Conservation (phyloP, 495 filamentous ascomycete genomes). For the Aspergillus cavernicola region DNA sequence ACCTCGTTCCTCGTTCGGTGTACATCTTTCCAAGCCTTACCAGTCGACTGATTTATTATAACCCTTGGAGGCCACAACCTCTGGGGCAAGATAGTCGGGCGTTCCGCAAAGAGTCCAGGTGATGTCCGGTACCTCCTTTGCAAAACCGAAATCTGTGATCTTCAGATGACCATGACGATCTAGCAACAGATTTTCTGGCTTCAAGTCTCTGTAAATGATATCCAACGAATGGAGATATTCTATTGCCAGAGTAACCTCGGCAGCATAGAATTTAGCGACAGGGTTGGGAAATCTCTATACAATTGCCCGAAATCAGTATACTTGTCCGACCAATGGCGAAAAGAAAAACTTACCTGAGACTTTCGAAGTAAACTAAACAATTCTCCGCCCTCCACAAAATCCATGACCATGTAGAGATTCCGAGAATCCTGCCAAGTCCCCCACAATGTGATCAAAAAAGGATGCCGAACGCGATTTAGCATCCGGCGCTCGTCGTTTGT, state of each 20-base stretch:
- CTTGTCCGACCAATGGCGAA: background rate
- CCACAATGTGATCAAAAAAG: constrained; percentile 96
- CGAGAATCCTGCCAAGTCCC: constrained; percentile 94
- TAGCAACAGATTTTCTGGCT: constrained; percentile 92
- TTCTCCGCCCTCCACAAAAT: constrained; percentile 99
- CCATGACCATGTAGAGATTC: constrained; percentile 99
- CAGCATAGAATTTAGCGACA: constrained; percentile 98
- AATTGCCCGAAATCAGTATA: background rate
- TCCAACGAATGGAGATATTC: constrained; percentile 94
- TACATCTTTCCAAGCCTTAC: constrained; percentile 49
- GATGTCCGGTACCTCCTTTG: constrained; percentile 96
- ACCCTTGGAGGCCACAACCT: constrained; percentile 94
- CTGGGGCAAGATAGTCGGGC: constrained; percentile 96
- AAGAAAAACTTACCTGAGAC: constrained; percentile 71
- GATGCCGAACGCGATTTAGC: constrained; percentile 92
- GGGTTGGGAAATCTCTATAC: constrained; percentile 95
- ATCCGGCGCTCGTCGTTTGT: constrained; percentile 96
- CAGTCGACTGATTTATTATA: constrained; percentile 99
- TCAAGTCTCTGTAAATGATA: constrained; percentile 97
- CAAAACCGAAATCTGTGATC: constrained; percentile 98
- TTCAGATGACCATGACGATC: constrained; percentile 97
- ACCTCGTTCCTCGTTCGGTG: background rate
- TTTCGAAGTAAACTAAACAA: constrained; percentile 92
- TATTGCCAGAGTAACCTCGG: constrained; percentile 90
- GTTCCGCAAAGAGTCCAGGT: constrained; percentile 99